Conservation (phyloP, 257 asterid species). For the Nicotiana knightiana region DNA sequence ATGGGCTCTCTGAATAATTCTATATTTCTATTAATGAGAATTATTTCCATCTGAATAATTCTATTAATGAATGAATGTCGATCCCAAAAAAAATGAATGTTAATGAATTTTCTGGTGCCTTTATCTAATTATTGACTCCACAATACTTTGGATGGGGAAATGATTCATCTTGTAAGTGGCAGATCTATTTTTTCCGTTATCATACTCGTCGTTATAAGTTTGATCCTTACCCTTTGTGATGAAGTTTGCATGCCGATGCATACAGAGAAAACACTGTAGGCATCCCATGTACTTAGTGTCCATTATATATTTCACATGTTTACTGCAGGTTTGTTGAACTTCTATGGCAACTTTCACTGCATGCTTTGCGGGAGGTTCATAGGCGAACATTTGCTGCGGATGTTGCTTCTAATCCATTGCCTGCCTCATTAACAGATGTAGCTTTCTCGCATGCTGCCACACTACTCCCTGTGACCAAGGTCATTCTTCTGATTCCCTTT, state of each 20-base stretch:
- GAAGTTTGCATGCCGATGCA: not conserved
- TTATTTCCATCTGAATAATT: not conserved
- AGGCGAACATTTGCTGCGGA: conserved; percentile 85
- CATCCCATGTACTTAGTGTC: not conserved
- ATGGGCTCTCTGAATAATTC: not conserved
- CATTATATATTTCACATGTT: conserved; percentile 12
- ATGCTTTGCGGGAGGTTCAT: conserved; percentile 97
- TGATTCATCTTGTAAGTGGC: not conserved
- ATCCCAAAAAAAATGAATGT: not conserved
- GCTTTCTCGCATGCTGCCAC: conserved; percentile 99
- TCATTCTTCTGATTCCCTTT: conserved; percentile 22
- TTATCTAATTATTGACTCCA: not conserved
- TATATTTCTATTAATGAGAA: no score
- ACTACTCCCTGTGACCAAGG: conserved; percentile 95
- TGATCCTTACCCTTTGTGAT: not conserved
- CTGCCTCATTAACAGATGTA: conserved; percentile 96
- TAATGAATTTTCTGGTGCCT: not conserved
- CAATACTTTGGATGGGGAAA: not conserved
- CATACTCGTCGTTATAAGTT: not conserved
- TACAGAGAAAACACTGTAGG: not conserved
- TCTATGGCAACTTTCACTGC: conserved; percentile 97
- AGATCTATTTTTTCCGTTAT: not conserved
- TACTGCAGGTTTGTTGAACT: conserved; percentile 87
- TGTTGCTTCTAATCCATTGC: conserved; percentile 82
- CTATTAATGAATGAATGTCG: not conserved